Evolutionary conservation across 331 rosid species (phyloP), one percentile per base, ranked within the genome.

Genomic region (Prunus yedoensis): DNA sequence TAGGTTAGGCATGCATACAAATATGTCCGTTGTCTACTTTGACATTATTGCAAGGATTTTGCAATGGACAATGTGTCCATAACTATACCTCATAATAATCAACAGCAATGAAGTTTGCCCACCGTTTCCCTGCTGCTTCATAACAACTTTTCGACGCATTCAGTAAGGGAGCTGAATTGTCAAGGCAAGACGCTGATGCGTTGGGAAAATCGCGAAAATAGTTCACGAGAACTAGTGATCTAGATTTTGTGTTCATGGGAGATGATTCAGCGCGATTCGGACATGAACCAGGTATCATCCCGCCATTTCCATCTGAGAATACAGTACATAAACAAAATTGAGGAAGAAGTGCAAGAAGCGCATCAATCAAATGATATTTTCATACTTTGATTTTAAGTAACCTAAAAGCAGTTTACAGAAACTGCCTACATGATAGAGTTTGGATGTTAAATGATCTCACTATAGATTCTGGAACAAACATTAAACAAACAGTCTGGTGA

Each of bases 21-120:
- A 52, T 16, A 4, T 15, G 27, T 59, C 77, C 20, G 5, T 25
- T 25, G 17, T 41, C 14, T 59, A 43, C 25, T 45, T 45, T 0
- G 13, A 43, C 45, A 38, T 11, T 49, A 11, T 75, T 25, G 41
- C 46, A 73, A 23, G 57, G 23, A 73, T 38, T n/a, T 28, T 41
- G 43, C 17, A 66, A 28, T 18, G 16, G 7, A 62, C 41, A 66
- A 66, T 56, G 30, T 28, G 30, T 43, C 7, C 5, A 57, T 1
- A 1, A 7, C 30, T 50, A 32, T 32, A 92, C 99, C 97, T 70
- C 74, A 82, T 92, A 95, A 79, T 86, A 95, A 85, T 95, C 97
- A 72, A 95, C 97, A 18, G 99, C 97, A 46, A 95, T 79, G 87
- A 90, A 95, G 84, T 95, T 95, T 60, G 99, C 84, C 99, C 99